Percentiles rank a stretch among this genome's conserved stretches.
Conservation (phyloP, 1,139 yeast species). For the Spencermartinsiella ligniputridi region DNA sequence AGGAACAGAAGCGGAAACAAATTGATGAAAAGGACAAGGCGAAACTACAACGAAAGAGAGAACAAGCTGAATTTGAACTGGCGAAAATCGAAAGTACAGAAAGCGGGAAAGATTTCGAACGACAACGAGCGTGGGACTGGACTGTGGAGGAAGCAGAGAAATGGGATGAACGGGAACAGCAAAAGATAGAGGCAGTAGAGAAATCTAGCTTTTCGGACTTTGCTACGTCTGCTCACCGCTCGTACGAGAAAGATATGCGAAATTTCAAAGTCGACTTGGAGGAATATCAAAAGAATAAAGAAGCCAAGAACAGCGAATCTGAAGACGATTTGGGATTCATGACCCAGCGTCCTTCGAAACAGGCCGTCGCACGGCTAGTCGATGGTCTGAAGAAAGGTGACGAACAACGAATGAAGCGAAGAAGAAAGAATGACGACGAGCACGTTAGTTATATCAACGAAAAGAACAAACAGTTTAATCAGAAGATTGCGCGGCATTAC, state of each 20-base stretch:
- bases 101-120: slow-evolving; percentile 39
- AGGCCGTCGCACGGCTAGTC: slow-evolving; percentile 41
- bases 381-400: slow-evolving; percentile 37
- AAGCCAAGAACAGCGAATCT: slow-evolving; percentile 20
- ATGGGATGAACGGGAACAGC: slow-evolving; percentile 50
- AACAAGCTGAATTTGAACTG: slow-evolving; percentile 39
- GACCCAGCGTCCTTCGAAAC: slow-evolving; percentile 36
- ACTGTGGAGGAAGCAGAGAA: slow-evolving; percentile 63
- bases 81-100: slow-evolving; percentile 38
- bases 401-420: slow-evolving; percentile 35
- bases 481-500: slow-evolving; percentile 57
- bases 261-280: slow-evolving; percentile 41
- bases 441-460: slow-evolving; percentile 53
- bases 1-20: slow-evolving; percentile 38
- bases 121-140: slow-evolving; percentile 53
- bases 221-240: slow-evolving; percentile 50
- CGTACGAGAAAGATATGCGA: slow-evolving; percentile 47
- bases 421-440: slow-evolving; percentile 36
- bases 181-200: slow-evolving; percentile 22
- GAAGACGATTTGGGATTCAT: slow-evolving; percentile 25
- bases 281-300: slow-evolving; percentile 39
- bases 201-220: slow-evolving; percentile 36
- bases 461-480: slow-evolving; percentile 74
- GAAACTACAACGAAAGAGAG: slow-evolving; percentile 33
- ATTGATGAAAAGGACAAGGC: slow-evolving; percentile 31